Evolutionary conservation across 1,284 basidiomycete genomes (phyloP), one percentile per base, ranked within the genome.

Genomic region (Rhodotorula sp.): DNA sequence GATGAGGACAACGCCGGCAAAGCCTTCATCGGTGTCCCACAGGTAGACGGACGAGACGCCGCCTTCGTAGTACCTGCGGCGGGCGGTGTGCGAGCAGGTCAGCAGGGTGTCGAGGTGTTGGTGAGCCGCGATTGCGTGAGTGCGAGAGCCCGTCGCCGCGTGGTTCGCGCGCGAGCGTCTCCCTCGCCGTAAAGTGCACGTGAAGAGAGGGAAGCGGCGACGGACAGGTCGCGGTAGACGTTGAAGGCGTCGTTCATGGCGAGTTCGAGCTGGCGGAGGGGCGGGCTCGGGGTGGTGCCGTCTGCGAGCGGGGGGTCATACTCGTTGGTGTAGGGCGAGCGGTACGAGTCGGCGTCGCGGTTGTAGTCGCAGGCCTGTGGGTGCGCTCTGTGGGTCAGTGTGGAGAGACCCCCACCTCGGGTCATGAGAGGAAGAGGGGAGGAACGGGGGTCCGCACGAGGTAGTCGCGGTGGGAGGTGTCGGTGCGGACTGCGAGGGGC

Each of bases 1-100:
- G 75, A 99, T 85, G 59, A 99, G 83, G 0, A 99, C 95, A 1
- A 97, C 97, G 16, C 97, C 97, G 8, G 97, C 97, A 82, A 98
- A 99, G 34, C 93, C 92, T 75, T 97, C 94, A 69, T 97, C 95
- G 27, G 96, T 85, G 80, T 99, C 97, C 97, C 97, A 99, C 17
- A 99, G 88, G 82, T 97, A 99, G 23, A 97, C 96, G 25, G 91
- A 94, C n/a, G 94, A 97, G 2, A 93, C 89, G 8, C 97, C 97
- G 9, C 95, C 94, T 82, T 98, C 96, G 82, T 89, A 97, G 85
- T 99, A 99, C 85, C 91, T 92, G 75, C n/a, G 41, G 34, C 13
- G 25, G 17, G 42, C 13, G 44, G 34, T 34, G 34, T 34, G 34
- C 34, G 34, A 34, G 34, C 34, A 34, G 34, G 34, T 34, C 34